A percentile compares a stretch with the other conserved stretches of the same genome.
Conservation (phyloP, 139 green algal species). For the Monoraphidium neglectum region DNA sequence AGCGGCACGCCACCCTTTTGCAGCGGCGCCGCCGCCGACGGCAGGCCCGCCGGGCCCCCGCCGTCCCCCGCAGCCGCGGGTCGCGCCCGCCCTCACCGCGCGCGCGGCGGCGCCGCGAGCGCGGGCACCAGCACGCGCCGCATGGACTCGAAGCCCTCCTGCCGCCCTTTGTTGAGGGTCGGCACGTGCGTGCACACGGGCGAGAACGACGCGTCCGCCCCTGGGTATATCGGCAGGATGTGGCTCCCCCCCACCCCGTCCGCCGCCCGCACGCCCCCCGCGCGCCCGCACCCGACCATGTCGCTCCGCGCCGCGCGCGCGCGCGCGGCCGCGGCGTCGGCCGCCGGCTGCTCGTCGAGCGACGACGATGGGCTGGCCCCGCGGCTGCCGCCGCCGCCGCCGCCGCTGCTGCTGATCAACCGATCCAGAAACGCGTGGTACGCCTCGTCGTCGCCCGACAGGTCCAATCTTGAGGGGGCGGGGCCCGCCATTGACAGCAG, state of each 20-base stretch:
- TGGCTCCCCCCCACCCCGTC: not conserved
- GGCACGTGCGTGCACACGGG: slow-evolving; percentile 18
- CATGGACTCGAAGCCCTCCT: slow-evolving; percentile 10
- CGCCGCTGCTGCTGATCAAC: not conserved
- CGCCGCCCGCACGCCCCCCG: not conserved
- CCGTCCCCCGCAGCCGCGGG: no score
- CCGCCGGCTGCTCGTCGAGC: not conserved
- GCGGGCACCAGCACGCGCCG: no score
- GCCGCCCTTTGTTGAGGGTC: slow-evolving; percentile 12
- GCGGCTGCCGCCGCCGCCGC: not conserved
- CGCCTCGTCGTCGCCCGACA: slow-evolving; percentile 6
- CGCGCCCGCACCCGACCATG: slow-evolving; percentile 1
- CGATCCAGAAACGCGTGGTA: not conserved
- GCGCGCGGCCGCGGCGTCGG: not conserved
- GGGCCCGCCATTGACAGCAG: not conserved
- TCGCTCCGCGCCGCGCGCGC: no score
- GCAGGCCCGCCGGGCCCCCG: no score
- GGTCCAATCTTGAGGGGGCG: not conserved
- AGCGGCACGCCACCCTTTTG: no score
- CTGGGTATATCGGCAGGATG: slow-evolving; percentile 23
- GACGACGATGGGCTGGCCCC: not conserved
- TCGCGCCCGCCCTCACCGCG: no score
- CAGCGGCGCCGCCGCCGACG: no score
- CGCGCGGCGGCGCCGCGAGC: no score
- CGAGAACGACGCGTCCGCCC: slow-evolving; percentile 14